Conservation (phyloP, 257 asterid genomes). For the Ballota nigra region DNA sequence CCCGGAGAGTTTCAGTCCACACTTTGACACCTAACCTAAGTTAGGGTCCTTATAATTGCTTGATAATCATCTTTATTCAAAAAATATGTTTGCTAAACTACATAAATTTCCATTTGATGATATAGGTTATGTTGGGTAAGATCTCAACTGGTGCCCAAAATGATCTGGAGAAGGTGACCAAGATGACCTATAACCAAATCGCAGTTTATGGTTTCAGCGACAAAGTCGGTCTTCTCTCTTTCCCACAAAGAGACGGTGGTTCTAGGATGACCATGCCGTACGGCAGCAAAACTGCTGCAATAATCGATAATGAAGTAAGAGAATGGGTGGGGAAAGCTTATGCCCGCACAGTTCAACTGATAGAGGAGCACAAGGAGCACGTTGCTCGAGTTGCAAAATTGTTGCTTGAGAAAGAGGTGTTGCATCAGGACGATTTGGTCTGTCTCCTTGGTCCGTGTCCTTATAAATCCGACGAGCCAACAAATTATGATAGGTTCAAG, state of each 20-base stretch:
- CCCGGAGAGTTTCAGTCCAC: too few relatives aligned
- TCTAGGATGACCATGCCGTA: slow-evolving; percentile 63
- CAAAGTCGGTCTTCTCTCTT: slow-evolving; percentile 78
- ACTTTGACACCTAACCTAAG: too few relatives aligned
- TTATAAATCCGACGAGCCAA: slow-evolving; percentile 51
- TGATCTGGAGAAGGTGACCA: slow-evolving; percentile 90
- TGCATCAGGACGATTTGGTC: slow-evolving; percentile 80
- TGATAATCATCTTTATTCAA: too few relatives aligned
- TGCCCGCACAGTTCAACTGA: slow-evolving; percentile 50
- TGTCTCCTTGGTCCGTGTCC: slow-evolving; percentile 71
- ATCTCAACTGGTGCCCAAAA: slow-evolving; percentile 95
- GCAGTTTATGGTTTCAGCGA: slow-evolving; percentile 88
- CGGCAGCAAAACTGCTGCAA: slow-evolving; percentile 82
- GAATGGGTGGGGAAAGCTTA: slow-evolving; percentile 80
- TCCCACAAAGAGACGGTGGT: slow-evolving; percentile 56
- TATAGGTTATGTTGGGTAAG: slow-evolving; percentile 78
- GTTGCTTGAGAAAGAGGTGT: slow-evolving; percentile 77
- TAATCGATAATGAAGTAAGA: slow-evolving; percentile 73
- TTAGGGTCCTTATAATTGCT: too few relatives aligned
- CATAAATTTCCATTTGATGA: not conserved
- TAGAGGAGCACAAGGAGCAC: slow-evolving; percentile 70
- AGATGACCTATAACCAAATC: slow-evolving; percentile 83
- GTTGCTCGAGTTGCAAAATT: slow-evolving; percentile 70
- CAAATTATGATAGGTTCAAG: slow-evolving; percentile 65
- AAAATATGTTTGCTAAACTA: too few relatives aligned